Evolutionary conservation across 352 stramenopile species (phyloP).

Genomic region (Phytopythium kandeliae): DNA sequence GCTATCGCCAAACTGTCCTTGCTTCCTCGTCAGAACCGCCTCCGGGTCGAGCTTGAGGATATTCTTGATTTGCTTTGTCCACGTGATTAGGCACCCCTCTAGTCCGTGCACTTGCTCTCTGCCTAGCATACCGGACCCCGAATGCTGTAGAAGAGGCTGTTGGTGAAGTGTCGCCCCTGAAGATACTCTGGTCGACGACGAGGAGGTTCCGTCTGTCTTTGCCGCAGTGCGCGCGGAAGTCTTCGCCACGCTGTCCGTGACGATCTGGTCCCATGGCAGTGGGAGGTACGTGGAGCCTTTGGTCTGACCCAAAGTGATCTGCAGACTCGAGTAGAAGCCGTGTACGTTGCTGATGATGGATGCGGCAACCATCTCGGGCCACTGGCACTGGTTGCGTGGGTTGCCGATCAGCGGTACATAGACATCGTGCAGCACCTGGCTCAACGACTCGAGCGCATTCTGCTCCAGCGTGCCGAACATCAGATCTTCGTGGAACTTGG

Average conservation of each 20-base stretch:
- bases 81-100: conserved; percentile 89
- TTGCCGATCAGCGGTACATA: conserved; percentile 74
- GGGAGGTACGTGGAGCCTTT: conserved; percentile 79
- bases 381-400: conserved; percentile 69
- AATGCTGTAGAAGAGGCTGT: background rate
- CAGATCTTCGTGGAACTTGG: conserved; percentile 67
- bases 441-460: conserved; percentile 69
- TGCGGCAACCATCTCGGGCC: conserved; percentile 77
- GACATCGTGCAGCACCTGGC: conserved; percentile 67
- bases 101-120: conserved; percentile 86
- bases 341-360: conserved; percentile 76
- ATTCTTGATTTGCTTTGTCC: conserved; percentile 94
- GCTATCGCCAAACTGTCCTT: conserved; percentile 14
- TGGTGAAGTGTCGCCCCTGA: background rate
- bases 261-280: conserved; percentile 72
- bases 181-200: background rate
- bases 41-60: conserved; percentile 90
- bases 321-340: conserved; percentile 75
- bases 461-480: conserved; percentile 66
- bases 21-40: conserved; percentile 48
- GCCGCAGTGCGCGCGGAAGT: conserved; percentile 6
- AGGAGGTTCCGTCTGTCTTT: conserved; percentile 1
- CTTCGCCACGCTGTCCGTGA: conserved; percentile 41
- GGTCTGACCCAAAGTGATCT: conserved; percentile 87
- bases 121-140: conserved; percentile 11